phyloP scores from a whole-genome alignment of 495 filamentous ascomycete species.

The Stereocaulon alpinum region DNA sequence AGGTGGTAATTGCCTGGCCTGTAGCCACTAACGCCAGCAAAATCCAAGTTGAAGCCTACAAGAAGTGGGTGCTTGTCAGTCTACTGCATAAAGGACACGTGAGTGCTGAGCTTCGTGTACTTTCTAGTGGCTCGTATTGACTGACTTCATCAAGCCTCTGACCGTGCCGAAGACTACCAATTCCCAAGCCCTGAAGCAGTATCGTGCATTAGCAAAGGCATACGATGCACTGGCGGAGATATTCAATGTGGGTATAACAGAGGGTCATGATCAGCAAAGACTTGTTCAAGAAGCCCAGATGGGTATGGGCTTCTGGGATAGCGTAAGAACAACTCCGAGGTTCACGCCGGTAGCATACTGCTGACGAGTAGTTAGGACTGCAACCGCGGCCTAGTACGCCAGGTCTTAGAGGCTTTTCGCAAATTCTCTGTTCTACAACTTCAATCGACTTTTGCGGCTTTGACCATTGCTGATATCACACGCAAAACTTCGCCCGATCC shows the following conservation, averaged over 20 bases:
- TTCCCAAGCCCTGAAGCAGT: constrained; percentile 42
- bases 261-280: constrained; percentile 34
- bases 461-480: constrained; percentile 36
- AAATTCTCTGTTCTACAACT: constrained; percentile 35
- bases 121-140: constrained; percentile 12
- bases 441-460: constrained; percentile 37
- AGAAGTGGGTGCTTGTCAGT: constrained; percentile 80
- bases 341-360: constrained; percentile 23
- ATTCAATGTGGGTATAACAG: constrained; percentile 46
- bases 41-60: constrained; percentile 82
- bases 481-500: constrained; percentile 28
- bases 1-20: constrained; percentile 57
- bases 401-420: constrained; percentile 40
- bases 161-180: constrained; percentile 36
- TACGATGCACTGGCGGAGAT: constrained; percentile 59
- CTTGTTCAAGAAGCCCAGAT: constrained; percentile 49
- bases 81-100: constrained; percentile 63
- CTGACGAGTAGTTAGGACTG: constrained; percentile 41
- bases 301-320: constrained; percentile 46
- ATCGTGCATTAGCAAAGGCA: constrained; percentile 50
- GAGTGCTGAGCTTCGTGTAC: constrained; percentile 20
- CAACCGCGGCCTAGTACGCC: constrained; percentile 45
- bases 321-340: constrained; percentile 38
- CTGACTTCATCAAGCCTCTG: constrained; percentile 3
- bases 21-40: constrained; percentile 49